Conservation (phyloP, 495 filamentous ascomycete species). For the Glonium stellatum region DNA sequence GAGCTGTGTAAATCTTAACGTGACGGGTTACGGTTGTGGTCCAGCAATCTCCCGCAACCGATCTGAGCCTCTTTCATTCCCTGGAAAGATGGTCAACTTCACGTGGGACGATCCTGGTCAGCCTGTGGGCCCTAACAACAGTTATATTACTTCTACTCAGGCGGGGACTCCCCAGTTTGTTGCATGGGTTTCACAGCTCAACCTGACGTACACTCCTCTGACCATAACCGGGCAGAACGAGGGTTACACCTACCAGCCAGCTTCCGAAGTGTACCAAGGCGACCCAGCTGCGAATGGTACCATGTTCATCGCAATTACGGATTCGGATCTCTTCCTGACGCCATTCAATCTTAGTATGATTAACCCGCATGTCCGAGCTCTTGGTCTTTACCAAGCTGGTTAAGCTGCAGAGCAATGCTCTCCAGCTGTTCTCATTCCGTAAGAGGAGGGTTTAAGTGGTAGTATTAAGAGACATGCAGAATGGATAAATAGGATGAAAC, state of each 20-base stretch:
- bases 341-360: conserved; percentile 69
- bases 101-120: conserved; percentile 66
- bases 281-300: conserved; percentile 72
- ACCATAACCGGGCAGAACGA: conserved; percentile 46
- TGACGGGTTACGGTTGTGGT: conserved; percentile 49
- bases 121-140: conserved; percentile 70
- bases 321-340: conserved; percentile 59
- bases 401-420: conserved; percentile 34
- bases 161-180: conserved; percentile 60
- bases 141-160: conserved; percentile 59
- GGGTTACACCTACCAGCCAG: conserved; percentile 66
- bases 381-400: conserved; percentile 73
- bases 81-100: conserved; percentile 65
- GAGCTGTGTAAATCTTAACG: conserved; percentile 47
- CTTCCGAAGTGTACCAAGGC: conserved; percentile 50
- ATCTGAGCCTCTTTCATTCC: conserved; percentile 60
- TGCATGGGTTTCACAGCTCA: conserved; percentile 75
- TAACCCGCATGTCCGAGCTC: conserved; percentile 71
- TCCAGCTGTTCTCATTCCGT: no score
- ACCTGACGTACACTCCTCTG: conserved; percentile 73
- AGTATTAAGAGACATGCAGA: no score
- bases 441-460: no score
- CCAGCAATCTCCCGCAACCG: conserved; percentile 63
- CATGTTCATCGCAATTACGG: conserved; percentile 71
- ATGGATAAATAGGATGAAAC: no score